Evolutionary conservation across 2,329 filamentous ascomycete genomes (phyloP).

Genomic region (Chaetomiaceae sp.): DNA sequence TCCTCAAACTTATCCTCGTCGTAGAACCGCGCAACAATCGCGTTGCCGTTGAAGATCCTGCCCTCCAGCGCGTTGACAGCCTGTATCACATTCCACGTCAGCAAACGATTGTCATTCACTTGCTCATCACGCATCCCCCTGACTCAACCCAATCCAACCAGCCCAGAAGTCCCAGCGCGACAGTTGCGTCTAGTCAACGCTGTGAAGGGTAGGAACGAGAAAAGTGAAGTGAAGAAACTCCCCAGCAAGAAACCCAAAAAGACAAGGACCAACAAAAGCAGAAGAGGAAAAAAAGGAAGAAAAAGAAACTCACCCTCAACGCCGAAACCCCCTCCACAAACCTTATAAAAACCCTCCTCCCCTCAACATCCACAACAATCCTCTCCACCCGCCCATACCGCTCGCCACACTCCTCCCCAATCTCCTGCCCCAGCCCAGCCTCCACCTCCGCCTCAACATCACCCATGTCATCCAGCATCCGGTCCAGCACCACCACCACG

Average conservation of each 20-base stretch:
- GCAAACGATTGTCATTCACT: too few relatives aligned
- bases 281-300: background rate
- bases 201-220: too few relatives aligned
- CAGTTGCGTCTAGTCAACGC: too few relatives aligned
- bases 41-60: slow-evolving; percentile 81
- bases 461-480: slow-evolving; percentile 80
- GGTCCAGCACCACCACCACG: slow-evolving; percentile 73
- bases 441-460: slow-evolving; percentile 74
- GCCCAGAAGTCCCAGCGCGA: too few relatives aligned
- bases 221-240: too few relatives aligned
- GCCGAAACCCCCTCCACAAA: slow-evolving; percentile 84
- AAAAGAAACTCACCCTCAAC: slow-evolving; percentile 59
- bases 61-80: slow-evolving; percentile 88
- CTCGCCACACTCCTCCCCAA: slow-evolving; percentile 86
- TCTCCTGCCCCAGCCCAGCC: slow-evolving; percentile 78
- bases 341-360: slow-evolving; percentile 78
- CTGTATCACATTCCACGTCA: slow-evolving; percentile 40
- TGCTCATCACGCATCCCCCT: too few relatives aligned
- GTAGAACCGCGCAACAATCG: slow-evolving; percentile 77
- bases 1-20: slow-evolving; percentile 76
- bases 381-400: slow-evolving; percentile 85
- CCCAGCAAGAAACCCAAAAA: background rate
- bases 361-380: slow-evolving; percentile 65
- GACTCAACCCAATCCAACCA: too few relatives aligned
- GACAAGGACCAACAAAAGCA: too few relatives aligned